Base-by-base conservation (phyloP, 768 basidiomycete genomes). In the Xerocomellus chrysenteron region DNA sequence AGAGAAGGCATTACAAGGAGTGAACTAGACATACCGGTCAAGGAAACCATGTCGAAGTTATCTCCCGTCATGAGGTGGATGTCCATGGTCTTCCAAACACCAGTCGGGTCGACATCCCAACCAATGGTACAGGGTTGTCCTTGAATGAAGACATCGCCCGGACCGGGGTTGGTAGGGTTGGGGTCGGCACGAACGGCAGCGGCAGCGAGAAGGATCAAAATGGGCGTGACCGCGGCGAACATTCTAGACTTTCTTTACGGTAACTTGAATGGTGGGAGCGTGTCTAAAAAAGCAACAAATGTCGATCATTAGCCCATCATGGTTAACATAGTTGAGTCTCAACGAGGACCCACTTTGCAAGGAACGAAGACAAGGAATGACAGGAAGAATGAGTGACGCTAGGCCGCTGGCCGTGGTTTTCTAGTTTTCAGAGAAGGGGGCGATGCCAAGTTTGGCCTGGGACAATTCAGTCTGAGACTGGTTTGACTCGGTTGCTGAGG, bases 21-120 rank as follows among this genome's bases (percentile, higher is more conserved):
- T 47, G 12, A 37, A 36, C 17, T 51, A 33, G 12, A 76, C 85
- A 56, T 59, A 90, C 88, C 83, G 13, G 84, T 82, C 54, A 92
- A 60, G 62, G 78, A 80, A 40, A 83, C 65, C 90, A 92, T 92
- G 39, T 78, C 59, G 49, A 79, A 71, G 74, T 94, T 92, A 65
- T 79, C 67, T 5, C 91, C 92, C 1, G 87, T 85, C 90, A 90
- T 92, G 69, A 93, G 81, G 68, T 90, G 76, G 54, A 94, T 88
- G 58, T 78, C 73, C 84, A 88, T 90, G 57, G 75, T 68, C 66
- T 80, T 84, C 92, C 92, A 94, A 16, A 58, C 60, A 21, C 84
- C 83, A 14, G 80, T 78, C 6, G 72, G 54, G 65, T 91, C 90
- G 8, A 74, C 78, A 1, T 65, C 65, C 91, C 92, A 94, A 12